These are phyloP conservation scores for Bisporella sp. DNA, from an alignment of 2,329 filamentous ascomycete species.

Conservation along the genomic window DNA sequence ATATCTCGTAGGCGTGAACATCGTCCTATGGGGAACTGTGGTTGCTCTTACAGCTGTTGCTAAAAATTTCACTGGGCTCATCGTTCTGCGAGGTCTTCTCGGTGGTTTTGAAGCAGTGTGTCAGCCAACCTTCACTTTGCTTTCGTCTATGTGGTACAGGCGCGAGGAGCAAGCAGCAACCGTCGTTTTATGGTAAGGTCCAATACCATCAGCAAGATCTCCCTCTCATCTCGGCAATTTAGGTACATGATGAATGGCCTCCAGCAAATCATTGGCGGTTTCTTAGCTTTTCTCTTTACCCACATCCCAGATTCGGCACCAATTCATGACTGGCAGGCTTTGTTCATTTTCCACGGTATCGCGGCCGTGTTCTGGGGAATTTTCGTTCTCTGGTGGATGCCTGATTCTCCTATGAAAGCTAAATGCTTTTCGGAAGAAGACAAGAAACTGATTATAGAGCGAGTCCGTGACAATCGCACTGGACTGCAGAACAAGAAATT, in stretches of 20 bases:
- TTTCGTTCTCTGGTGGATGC: slow-evolving; percentile 38
- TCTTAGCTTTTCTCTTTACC: slow-evolving; percentile 54
- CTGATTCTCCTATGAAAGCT: slow-evolving; percentile 44
- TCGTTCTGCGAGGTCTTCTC: slow-evolving; percentile 59
- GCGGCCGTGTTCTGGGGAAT: slow-evolving; percentile 34
- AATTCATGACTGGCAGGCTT: slow-evolving; percentile 56
- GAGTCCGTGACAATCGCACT: slow-evolving; percentile 50
- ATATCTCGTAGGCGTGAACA: slow-evolving; percentile 5
- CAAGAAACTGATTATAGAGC: slow-evolving; percentile 41
- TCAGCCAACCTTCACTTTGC: neutral
- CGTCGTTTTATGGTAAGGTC: slow-evolving; percentile 39
- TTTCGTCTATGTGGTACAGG: slow-evolving; percentile 48
- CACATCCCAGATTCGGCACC: slow-evolving; percentile 28
- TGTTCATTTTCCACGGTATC: slow-evolving; percentile 39
- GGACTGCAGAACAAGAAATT: slow-evolving; percentile 47
- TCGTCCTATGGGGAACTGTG: slow-evolving; percentile 45
- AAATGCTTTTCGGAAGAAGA: slow-evolving; percentile 33
- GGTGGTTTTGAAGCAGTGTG: slow-evolving; percentile 40
- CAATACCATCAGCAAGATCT: neutral
- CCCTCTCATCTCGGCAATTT: neutral
- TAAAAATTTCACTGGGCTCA: slow-evolving; percentile 49
- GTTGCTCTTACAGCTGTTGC: slow-evolving; percentile 55
- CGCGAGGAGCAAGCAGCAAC: slow-evolving; percentile 59
- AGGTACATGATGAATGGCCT: slow-evolving; percentile 68
- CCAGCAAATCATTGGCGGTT: slow-evolving; percentile 59